These are phyloP conservation scores for Panicum hallii DNA, from an alignment of 202 grass and related monocot species.

Conservation along the genomic window DNA sequence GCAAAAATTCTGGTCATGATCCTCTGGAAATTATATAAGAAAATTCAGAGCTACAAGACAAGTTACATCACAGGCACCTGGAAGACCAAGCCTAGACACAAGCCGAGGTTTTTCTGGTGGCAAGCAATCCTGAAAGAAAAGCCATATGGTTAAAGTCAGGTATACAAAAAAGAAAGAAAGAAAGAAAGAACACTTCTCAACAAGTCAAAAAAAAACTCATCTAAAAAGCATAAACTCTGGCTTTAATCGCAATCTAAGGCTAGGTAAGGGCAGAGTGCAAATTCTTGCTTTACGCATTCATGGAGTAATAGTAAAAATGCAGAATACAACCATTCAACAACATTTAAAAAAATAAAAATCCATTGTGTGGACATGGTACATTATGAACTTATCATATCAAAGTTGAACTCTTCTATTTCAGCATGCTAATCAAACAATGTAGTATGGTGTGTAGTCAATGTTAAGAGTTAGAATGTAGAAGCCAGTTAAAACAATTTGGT, in stretches of 20 bases:
- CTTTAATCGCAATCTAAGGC: slow-evolving; percentile 9
- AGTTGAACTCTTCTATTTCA: not conserved
- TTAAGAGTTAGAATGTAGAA: slow-evolving; percentile 2
- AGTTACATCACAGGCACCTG: slow-evolving; percentile 59
- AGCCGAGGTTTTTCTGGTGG: slow-evolving; percentile 77
- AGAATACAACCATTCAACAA: not conserved
- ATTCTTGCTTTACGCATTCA: not conserved
- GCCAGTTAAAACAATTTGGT: slow-evolving; percentile 14
- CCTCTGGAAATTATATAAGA: not conserved
- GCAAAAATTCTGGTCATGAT: not conserved
- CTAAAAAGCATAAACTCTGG: not conserved
- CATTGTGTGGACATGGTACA: not conserved
- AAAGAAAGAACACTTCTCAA: slow-evolving; percentile 23
- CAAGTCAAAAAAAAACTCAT: slow-evolving; percentile 28
- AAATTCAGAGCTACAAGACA: not conserved
- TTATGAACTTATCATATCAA: not conserved
- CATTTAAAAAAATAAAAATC: not conserved
- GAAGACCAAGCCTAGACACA: slow-evolving; percentile 93
- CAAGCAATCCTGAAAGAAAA: slow-evolving; percentile 77
- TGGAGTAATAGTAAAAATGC: slow-evolving; percentile 6
- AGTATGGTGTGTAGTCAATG: not conserved
- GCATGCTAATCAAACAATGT: slow-evolving; percentile 33
- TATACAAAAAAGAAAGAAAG: not conserved
- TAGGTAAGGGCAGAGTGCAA: not conserved
- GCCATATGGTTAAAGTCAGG: not conserved